A percentile compares a stretch with the other conserved stretches of the same genome.
Evolutionary conservation across 441 rosid genomes (phyloP).

Genomic region (Jatropha podagrica): DNA sequence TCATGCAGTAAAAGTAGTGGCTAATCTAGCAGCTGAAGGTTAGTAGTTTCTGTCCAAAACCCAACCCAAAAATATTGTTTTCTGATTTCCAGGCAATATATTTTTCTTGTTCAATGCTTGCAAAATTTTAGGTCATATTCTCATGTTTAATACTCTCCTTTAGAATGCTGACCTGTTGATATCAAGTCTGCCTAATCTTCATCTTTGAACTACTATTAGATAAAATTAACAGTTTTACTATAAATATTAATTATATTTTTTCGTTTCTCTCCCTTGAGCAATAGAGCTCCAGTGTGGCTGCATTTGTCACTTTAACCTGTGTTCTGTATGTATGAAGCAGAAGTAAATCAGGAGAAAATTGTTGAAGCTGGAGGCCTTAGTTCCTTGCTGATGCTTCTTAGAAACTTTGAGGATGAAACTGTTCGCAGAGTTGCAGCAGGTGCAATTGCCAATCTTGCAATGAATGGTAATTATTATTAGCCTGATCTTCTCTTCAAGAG

Average conservation of each 20-base stretch:
- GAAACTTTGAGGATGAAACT: conserved; percentile 95
- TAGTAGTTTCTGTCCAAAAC: conserved; percentile 11
- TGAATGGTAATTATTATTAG: conserved; percentile 65
- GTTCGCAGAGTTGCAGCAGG: conserved; percentile 98
- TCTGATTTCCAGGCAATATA: conserved; percentile 4
- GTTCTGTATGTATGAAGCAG: conserved; percentile 38
- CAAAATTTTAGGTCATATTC: background rate
- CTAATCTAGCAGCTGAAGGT: conserved; percentile 99
- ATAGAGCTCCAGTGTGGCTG: background rate
- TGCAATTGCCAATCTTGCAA: conserved; percentile 98
- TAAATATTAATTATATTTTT: background rate
- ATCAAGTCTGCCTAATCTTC: background rate
- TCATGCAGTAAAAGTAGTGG: conserved; percentile 98
- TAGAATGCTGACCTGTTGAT: background rate
- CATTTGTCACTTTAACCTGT: background rate
- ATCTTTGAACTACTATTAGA: background rate
- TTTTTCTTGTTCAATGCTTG: background rate
- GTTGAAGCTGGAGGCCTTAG: conserved; percentile 98
- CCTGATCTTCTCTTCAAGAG: conserved; percentile 14
- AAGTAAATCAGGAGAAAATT: conserved; percentile 87
- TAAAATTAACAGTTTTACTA: background rate
- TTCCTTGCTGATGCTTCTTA: conserved; percentile 90
- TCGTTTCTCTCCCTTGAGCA: background rate
- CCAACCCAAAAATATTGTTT: background rate
- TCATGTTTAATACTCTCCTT: background rate